These are phyloP conservation scores for Suillus discolor DNA, from an alignment of 768 basidiomycete species.

Conservation along the genomic window DNA sequence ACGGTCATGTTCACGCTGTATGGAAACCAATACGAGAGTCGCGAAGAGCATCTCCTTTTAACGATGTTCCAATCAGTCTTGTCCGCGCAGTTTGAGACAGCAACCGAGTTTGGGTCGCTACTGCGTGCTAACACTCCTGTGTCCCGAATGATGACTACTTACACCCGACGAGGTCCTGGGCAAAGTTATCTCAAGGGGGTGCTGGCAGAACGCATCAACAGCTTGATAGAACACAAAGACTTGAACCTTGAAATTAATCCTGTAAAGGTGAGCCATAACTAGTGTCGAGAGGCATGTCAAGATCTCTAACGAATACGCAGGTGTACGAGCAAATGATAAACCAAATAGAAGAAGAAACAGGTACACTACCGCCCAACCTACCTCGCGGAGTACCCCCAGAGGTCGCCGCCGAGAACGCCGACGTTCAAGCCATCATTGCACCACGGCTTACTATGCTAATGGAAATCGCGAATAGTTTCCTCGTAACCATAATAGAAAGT, in stretches of 20 bases:
- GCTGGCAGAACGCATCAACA: constrained; percentile 97
- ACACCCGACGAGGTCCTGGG: constrained; percentile 97
- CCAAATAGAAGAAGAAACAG: constrained; percentile 98
- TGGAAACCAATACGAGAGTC: constrained; percentile 97
- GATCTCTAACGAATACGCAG: constrained; percentile 38
- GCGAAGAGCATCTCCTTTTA: constrained; percentile 96
- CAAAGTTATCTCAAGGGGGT: constrained; percentile 99
- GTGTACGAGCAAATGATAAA: constrained; percentile 99
- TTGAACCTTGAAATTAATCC: constrained; percentile 99
- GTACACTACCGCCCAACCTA: constrained; percentile 85
- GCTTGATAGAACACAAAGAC: constrained; percentile 98
- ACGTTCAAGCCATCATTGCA: constrained; percentile 98
- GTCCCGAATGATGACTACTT: constrained; percentile 99
- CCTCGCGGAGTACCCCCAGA: constrained; percentile 95
- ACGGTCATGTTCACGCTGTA: constrained; percentile 99
- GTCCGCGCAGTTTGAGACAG: constrained; percentile 98
- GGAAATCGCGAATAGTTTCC: constrained; percentile 98
- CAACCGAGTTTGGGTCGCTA: constrained; percentile 98
- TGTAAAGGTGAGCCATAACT: constrained; percentile 67
- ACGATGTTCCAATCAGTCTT: constrained; percentile 99
- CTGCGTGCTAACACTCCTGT: constrained; percentile 99
- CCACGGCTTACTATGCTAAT: constrained; percentile 98
- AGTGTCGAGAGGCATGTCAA: background rate
- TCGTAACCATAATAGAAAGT: constrained; percentile 96
- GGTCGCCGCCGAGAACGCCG: constrained; percentile 88